Percentiles rank a stretch among this genome's conserved stretches.
Evolutionary conservation across 345 rosid species (phyloP).

Genomic region (Boechera divaricarpa): DNA sequence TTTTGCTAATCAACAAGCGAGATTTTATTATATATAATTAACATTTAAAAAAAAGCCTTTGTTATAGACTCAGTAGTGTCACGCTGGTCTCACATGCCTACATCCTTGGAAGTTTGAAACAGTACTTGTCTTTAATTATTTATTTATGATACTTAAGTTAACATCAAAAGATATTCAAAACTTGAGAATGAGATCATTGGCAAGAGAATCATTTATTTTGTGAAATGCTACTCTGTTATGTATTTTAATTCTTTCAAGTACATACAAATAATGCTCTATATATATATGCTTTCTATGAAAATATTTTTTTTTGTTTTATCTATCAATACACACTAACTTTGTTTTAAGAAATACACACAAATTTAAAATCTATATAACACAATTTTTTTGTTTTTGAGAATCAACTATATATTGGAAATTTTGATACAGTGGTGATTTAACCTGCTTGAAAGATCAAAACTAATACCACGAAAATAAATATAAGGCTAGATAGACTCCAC

Average conservation of each 20-base stretch:
- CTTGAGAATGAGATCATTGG: slow-evolving; percentile 36
- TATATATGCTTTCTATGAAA: neutral
- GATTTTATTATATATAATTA: slow-evolving; percentile 22
- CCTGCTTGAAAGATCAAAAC: neutral
- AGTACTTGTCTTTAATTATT: slow-evolving; percentile 3
- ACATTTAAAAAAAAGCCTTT: slow-evolving; percentile 9
- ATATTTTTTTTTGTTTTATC: no score
- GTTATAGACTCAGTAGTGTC: slow-evolving; percentile 36
- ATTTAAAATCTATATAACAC: no score
- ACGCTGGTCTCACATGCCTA: slow-evolving; percentile 48
- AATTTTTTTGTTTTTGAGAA: neutral
- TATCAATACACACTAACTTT: neutral
- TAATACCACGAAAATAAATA: slow-evolving; percentile 18
- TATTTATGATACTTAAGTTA: slow-evolving; percentile 35
- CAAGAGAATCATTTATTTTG: neutral
- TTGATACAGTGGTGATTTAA: neutral
- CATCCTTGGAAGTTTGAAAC: slow-evolving; percentile 30
- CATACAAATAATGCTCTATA: neutral
- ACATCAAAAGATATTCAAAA: slow-evolving; percentile 43
- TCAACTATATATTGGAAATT: neutral
- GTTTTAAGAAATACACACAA: neutral
- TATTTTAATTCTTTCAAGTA: neutral
- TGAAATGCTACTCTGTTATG: neutral
- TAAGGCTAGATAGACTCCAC: slow-evolving; percentile 23
- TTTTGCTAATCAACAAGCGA: slow-evolving; percentile 4